A percentile compares a stretch with the other conserved stretches of the same genome.
phyloP scores from a whole-genome alignment of 192 early-diverging fungal genomes.

The Coemansia sp. region DNA sequence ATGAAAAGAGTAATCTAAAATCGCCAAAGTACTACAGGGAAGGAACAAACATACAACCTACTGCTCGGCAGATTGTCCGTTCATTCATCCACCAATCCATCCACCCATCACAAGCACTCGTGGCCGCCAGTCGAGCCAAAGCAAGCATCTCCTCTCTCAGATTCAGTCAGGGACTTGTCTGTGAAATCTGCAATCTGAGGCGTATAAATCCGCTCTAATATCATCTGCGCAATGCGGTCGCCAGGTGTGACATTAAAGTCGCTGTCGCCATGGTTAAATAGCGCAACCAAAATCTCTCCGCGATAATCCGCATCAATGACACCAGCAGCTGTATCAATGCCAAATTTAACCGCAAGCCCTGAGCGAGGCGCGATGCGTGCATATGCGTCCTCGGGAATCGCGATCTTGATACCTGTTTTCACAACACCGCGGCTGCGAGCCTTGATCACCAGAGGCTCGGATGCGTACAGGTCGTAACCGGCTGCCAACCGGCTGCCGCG shows the following conservation, averaged over 20 bases:
- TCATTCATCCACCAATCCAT: background rate
- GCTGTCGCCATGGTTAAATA: conserved; percentile 84
- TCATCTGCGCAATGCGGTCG: conserved; percentile 94
- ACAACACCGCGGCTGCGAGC: conserved; percentile 78
- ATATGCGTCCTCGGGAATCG: conserved; percentile 84
- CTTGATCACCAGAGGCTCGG: conserved; percentile 62
- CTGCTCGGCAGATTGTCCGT: background rate
- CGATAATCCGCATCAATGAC: conserved; percentile 93
- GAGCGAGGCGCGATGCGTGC: conserved; percentile 93
- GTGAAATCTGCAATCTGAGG: conserved; percentile 75
- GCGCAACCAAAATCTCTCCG: conserved; percentile 78
- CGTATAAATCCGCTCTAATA: conserved; percentile 82
- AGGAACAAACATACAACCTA: too few species aligned
- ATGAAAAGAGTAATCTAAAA: too few species aligned
- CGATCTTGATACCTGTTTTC: conserved; percentile 83
- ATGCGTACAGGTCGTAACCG: conserved; percentile 92
- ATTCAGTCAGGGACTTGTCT: conserved; percentile 51
- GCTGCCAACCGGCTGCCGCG: conserved; percentile 82
- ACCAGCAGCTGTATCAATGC: conserved; percentile 86
- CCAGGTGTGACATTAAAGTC: conserved; percentile 77
- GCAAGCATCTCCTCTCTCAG: conserved; percentile 63
- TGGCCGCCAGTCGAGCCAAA: conserved; percentile 69
- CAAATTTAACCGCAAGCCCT: conserved; percentile 88
- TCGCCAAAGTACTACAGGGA: too few species aligned
- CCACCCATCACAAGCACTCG: background rate